Evolutionary conservation across 1,139 yeast genomes (phyloP), one percentile per base, ranked within the genome.

Genomic region (Lizanozyma gosingica): DNA sequence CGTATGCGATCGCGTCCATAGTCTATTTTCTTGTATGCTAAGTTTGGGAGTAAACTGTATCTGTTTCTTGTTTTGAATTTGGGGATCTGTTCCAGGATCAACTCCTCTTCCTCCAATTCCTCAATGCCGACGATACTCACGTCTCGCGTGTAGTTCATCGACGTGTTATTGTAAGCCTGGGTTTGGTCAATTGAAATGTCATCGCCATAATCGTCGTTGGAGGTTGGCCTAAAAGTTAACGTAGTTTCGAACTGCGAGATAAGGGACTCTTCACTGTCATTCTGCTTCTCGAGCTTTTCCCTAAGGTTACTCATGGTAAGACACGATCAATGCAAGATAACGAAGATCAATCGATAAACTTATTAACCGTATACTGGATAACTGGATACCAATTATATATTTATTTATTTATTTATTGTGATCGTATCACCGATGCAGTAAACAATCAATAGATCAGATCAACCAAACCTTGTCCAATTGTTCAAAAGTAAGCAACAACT

Each of bases 221-320:
- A 55, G 9, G 71, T 56, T n/a, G 74, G 71, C 41, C 62, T 51
- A 43, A 70, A 67, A 18, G 70, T 66, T 40, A 70, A 59, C 1
- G 75, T 70, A 3, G 76, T 70, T 50, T 70, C 76, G 47, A 70
- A 70, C 48, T 68, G 73, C 6, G 73, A 63, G 43, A 70, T 66
- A 48, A 70, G 60, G 36, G 75, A 68, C 45, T 67, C 72, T 47
- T 69, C 74, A 43, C 67, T 65, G 47, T 67, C 72, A 44, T 65
- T 61, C 35, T 53, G 54, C 40, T 53, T 48, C 14, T 49, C 47
- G 33, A 50, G 48, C 33, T 46, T 47, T 35, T 52, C 54, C 38
- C 47, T 46, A 39, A 49, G 44, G 36, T 42, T 42, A 18, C 47
- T 43, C 54, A 51, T 51, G 34, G 15, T 34, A 15, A 4, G n/a